These are phyloP conservation scores for Pseudocercospora ulei DNA, from an alignment of 2,329 filamentous ascomycete species.

Conservation along the genomic window DNA sequence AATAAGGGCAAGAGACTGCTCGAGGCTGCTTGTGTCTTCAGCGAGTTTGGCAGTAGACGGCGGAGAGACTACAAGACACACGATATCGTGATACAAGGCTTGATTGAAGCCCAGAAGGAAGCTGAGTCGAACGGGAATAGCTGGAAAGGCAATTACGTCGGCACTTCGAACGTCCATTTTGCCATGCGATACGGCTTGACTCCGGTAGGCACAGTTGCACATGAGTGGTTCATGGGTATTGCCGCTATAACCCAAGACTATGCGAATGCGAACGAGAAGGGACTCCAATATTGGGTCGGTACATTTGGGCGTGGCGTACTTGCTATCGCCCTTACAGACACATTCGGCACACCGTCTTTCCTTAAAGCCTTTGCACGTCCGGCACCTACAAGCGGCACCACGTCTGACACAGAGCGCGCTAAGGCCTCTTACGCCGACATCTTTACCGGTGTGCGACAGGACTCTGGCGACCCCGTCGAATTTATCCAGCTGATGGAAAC, in stretches of 20 bases:
- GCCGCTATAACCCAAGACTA: slow-evolving; percentile 86
- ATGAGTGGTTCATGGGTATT: slow-evolving; percentile 99
- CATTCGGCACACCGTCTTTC: slow-evolving; percentile 86
- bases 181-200: slow-evolving; percentile 82
- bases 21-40: slow-evolving; percentile 75
- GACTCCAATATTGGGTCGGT: slow-evolving; percentile 76
- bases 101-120: slow-evolving; percentile 68
- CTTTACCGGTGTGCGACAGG: slow-evolving; percentile 77
- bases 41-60: slow-evolving; percentile 85
- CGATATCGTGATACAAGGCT: slow-evolving; percentile 75
- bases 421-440: slow-evolving; percentile 62
- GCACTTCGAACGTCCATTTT: slow-evolving; percentile 93
- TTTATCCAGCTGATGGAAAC: slow-evolving; percentile 69
- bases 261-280: slow-evolving; percentile 69
- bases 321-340: slow-evolving; percentile 86
- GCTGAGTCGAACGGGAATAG: slow-evolving; percentile 49
- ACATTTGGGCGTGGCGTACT: slow-evolving; percentile 70
- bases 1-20: slow-evolving; percentile 69
- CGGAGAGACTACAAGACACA: slow-evolving; percentile 92
- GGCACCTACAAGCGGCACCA: slow-evolving; percentile 35
- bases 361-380: slow-evolving; percentile 70
- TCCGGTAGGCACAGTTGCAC: slow-evolving; percentile 81
- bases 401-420: slow-evolving; percentile 15
- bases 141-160: slow-evolving; percentile 63
- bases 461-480: slow-evolving; percentile 73